A percentile compares a stretch with the other conserved stretches of the same genome.
phyloP scores from a whole-genome alignment of 2,329 filamentous ascomycete species.

The Nemania sp. region DNA sequence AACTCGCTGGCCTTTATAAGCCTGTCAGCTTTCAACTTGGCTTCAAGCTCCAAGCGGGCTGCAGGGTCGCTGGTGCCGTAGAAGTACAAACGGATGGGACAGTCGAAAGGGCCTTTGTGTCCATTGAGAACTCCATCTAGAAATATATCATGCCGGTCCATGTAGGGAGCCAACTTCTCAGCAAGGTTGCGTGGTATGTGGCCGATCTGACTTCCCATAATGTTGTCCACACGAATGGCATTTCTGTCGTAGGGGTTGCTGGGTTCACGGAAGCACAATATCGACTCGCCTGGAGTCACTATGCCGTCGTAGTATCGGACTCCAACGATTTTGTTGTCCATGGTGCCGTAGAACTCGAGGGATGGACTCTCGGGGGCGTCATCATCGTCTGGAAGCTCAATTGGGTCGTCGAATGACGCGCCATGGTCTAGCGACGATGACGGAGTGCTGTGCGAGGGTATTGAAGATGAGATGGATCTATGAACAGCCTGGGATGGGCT shows the following conservation, averaged over 20 bases:
- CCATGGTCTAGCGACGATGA: slow-evolving; percentile 38
- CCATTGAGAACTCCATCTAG: slow-evolving; percentile 79
- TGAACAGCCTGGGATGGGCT: slow-evolving; percentile 26
- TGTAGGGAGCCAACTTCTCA: slow-evolving; percentile 77
- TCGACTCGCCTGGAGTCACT: slow-evolving; percentile 69
- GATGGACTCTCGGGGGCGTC: slow-evolving; percentile 56
- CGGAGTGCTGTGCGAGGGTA: slow-evolving; percentile 24
- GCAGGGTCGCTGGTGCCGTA: slow-evolving; percentile 73
- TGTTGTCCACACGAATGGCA: slow-evolving; percentile 83
- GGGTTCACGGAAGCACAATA: slow-evolving; percentile 70
- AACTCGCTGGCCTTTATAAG: slow-evolving; percentile 70
- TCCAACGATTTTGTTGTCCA: slow-evolving; percentile 69
- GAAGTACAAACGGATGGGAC: slow-evolving; percentile 75
- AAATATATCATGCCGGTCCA: slow-evolving; percentile 71
- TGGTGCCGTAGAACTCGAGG: slow-evolving; percentile 61
- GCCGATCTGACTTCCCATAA: slow-evolving; percentile 79
- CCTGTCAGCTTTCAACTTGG: slow-evolving; percentile 71
- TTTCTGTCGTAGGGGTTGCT: slow-evolving; percentile 76
- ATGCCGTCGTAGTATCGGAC: slow-evolving; percentile 65
- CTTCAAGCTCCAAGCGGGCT: slow-evolving; percentile 66
- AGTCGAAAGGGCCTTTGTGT: slow-evolving; percentile 74
- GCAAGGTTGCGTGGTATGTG: slow-evolving; percentile 78
- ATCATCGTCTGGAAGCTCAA: slow-evolving; percentile 54
- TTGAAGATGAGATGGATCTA: slow-evolving; percentile 29
- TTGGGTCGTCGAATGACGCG: slow-evolving; percentile 42